These are phyloP conservation scores for Lentinula sp. DNA, from an alignment of 768 basidiomycete species.

Conservation along the genomic window DNA sequence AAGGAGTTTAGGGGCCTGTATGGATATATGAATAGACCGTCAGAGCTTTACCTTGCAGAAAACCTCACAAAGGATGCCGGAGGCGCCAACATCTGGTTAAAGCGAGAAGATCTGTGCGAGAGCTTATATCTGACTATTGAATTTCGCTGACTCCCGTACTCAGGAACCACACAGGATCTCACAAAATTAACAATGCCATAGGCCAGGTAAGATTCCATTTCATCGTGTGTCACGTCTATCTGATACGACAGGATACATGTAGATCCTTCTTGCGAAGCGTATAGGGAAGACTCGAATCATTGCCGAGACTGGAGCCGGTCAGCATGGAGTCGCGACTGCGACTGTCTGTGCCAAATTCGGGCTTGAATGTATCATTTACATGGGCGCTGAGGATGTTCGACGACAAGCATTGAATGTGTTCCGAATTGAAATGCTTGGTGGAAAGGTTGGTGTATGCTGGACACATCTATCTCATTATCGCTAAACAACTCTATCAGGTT, in stretches of 20 bases:
- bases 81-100: constrained; percentile 96
- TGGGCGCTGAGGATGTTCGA: constrained; percentile 97
- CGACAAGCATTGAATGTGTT: constrained; percentile 97
- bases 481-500: constrained; percentile 50
- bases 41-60: constrained; percentile 86
- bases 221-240: neutral
- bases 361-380: constrained; percentile 92
- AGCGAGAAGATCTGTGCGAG: constrained; percentile 84
- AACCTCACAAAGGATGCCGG: constrained; percentile 85
- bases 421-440: constrained; percentile 96
- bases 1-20: constrained; percentile 85
- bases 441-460: constrained; percentile 44
- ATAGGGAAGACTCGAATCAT: constrained; percentile 96
- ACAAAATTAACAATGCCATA: constrained; percentile 99
- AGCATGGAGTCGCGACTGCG: constrained; percentile 98
- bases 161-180: constrained; percentile 96
- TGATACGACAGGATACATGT: constrained; percentile 9
- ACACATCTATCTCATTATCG: neutral
- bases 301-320: constrained; percentile 97
- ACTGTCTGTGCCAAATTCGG: constrained; percentile 98
- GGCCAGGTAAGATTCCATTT: constrained; percentile 59
- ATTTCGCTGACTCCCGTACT: neutral
- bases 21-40: constrained; percentile 93
- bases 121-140: neutral
- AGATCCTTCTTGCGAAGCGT: constrained; percentile 92